Evolutionary conservation across 2,329 filamentous ascomycete genomes (phyloP).

Genomic region (Pseudocercospora fijiensis): DNA sequence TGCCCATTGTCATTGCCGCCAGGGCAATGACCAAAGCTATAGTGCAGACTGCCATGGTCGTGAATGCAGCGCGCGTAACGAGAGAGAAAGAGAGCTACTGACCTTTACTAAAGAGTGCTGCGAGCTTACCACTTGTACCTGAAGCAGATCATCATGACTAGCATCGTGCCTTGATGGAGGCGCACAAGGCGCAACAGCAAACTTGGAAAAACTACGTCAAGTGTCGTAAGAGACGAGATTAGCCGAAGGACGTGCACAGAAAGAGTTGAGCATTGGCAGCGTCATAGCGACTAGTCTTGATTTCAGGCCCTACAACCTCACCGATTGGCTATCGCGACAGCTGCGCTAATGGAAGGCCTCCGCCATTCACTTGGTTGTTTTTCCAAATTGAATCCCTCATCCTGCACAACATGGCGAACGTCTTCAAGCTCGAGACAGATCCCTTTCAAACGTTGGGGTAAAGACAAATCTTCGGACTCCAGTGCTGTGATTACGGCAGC

Average conservation of each 20-base stretch:
- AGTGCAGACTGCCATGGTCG: slow-evolving; percentile 14
- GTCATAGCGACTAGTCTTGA: slow-evolving; percentile 11
- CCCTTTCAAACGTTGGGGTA: too few relatives aligned
- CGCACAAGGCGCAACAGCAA: slow-evolving; percentile 10
- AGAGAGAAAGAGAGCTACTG: slow-evolving; percentile 1
- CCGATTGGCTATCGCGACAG: not conserved
- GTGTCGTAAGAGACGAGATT: not conserved
- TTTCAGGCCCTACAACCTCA: not conserved
- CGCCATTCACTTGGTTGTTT: not conserved
- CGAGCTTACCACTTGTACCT: slow-evolving; percentile 7
- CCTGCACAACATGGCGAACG: not conserved
- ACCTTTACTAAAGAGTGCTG: not conserved
- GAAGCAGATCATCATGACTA: slow-evolving; percentile 10
- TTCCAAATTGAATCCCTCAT: not conserved
- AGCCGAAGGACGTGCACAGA: slow-evolving; percentile 12
- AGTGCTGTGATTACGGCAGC: too few relatives aligned
- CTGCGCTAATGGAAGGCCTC: not conserved
- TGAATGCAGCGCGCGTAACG: not conserved
- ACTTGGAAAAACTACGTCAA: slow-evolving; percentile 19
- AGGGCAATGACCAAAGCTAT: slow-evolving; percentile 18
- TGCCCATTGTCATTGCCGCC: slow-evolving; percentile 23
- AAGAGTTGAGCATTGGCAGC: slow-evolving; percentile 8
- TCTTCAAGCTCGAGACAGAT: too few relatives aligned
- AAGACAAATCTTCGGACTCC: too few relatives aligned
- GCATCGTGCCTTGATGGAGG: slow-evolving; percentile 14